phyloP scores from a whole-genome alignment of 1,139 yeast genomes.

The Maudiozyma humilis region DNA sequence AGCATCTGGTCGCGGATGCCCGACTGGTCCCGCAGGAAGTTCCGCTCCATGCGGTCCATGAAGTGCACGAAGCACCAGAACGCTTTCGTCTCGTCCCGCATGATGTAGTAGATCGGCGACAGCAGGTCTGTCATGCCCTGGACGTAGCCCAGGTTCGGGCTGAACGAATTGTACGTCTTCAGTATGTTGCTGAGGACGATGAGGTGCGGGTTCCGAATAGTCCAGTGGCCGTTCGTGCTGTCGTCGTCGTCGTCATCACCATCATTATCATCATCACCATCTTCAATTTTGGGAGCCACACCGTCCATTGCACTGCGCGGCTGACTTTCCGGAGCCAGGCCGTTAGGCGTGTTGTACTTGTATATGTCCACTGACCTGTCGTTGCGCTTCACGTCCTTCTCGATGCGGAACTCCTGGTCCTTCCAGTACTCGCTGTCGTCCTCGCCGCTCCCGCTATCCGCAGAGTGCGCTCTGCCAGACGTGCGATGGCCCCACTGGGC shows the following conservation, averaged over 20 bases:
- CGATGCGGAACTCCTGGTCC: conserved; percentile 82
- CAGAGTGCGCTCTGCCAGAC: too few relatives aligned
- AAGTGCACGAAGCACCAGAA: conserved; percentile 86
- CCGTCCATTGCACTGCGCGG: background rate
- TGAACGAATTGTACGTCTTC: conserved; percentile 77
- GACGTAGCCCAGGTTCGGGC: conserved; percentile 80
- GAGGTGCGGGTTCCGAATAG: conserved; percentile 60
- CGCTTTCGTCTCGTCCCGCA: conserved; percentile 70
- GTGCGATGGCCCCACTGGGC: conserved; percentile 44
- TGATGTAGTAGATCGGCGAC: conserved; percentile 72
- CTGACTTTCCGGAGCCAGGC: conserved; percentile 21
- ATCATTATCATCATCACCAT: background rate
- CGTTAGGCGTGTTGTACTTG: conserved; percentile 38
- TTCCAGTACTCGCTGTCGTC: conserved; percentile 68
- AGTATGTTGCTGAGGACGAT: conserved; percentile 67
- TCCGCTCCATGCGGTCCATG: conserved; percentile 94
- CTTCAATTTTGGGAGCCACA: background rate
- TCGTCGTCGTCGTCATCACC: conserved; percentile 11
- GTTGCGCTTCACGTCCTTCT: conserved; percentile 88
- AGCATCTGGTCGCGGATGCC: conserved; percentile 89
- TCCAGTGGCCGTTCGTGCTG: conserved; percentile 46
- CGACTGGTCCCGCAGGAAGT: conserved; percentile 80
- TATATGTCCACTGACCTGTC: conserved; percentile 70
- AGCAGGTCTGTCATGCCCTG: conserved; percentile 96
- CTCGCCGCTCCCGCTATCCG: too few relatives aligned